A percentile compares a stretch with the other conserved stretches of the same genome.
These are phyloP conservation scores for Yamadazyma conglobata DNA, from an alignment of 1,139 yeast species.

Conservation along the genomic window DNA sequence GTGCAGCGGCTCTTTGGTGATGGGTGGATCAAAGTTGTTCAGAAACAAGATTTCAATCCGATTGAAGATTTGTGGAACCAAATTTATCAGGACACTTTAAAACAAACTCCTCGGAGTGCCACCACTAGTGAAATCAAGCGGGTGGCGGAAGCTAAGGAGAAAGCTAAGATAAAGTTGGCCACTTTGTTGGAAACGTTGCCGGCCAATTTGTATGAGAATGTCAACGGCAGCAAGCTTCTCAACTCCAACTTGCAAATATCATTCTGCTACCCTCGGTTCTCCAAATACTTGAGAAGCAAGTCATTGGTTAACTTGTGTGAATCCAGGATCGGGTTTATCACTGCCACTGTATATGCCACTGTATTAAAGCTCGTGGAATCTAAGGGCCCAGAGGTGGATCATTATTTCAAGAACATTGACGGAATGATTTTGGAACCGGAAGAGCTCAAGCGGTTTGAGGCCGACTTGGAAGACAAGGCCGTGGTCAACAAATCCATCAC, in stretches of 20 bases:
- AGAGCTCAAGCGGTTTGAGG: conserved; percentile 27
- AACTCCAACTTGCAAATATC: conserved; percentile 52
- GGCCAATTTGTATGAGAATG: conserved; percentile 27
- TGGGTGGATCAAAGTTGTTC: conserved; percentile 50
- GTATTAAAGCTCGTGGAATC: conserved; percentile 60
- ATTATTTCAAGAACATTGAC: conserved; percentile 28
- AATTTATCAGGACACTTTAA: conserved; percentile 50
- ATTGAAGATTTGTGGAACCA: conserved; percentile 55
- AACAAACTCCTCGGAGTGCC: conserved; percentile 47
- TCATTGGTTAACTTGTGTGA: conserved; percentile 63
- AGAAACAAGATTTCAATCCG: conserved; percentile 44
- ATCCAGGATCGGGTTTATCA: conserved; percentile 66
- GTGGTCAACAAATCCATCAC: conserved; percentile 40
- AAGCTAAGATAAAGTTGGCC: conserved; percentile 46
- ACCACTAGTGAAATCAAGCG: conserved; percentile 60
- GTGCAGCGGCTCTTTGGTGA: conserved; percentile 49
- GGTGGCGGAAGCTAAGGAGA: conserved; percentile 60
- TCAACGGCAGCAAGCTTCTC: conserved; percentile 38
- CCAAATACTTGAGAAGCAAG: conserved; percentile 61
- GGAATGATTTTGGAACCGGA: conserved; percentile 43
- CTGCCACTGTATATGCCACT: conserved; percentile 62
- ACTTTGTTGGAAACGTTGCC: conserved; percentile 33
- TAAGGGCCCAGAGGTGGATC: conserved; percentile 41
- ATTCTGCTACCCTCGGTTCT: conserved; percentile 63
- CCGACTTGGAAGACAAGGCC: conserved; percentile 30